These are phyloP conservation scores for Suillus occidentalis DNA, from an alignment of 768 basidiomycete species.

Conservation along the genomic window DNA sequence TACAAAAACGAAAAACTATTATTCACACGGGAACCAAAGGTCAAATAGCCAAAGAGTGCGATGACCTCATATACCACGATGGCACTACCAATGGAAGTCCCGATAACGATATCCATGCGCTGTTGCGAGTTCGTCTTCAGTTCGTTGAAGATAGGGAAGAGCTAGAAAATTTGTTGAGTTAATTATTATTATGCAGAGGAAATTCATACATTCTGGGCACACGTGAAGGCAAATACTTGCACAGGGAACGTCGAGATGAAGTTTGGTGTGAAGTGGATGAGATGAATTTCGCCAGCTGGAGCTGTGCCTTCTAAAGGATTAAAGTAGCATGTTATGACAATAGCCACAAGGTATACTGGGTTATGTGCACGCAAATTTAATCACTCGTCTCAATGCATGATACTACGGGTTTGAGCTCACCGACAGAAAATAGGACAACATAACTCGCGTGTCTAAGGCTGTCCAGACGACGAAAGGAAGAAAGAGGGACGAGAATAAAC, in stretches of 20 bases:
- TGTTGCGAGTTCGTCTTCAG: conserved; percentile 75
- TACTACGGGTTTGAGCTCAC: conserved; percentile 44
- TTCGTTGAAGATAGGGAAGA: conserved; percentile 95
- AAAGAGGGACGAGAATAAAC: conserved; percentile 73
- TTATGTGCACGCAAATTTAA: background rate
- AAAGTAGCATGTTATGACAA: conserved; percentile 82
- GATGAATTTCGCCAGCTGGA: conserved; percentile 62
- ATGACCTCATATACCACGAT: conserved; percentile 86
- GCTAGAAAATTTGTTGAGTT: conserved; percentile 39
- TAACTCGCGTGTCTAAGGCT: conserved; percentile 90
- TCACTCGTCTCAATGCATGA: background rate
- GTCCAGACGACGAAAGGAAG: conserved; percentile 81
- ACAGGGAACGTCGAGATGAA: conserved; percentile 90
- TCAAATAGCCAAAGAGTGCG: conserved; percentile 86
- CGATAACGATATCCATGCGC: conserved; percentile 87
- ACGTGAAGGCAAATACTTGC: conserved; percentile 91
- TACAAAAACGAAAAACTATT: background rate
- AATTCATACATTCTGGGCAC: conserved; percentile 80
- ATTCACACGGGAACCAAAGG: conserved; percentile 82
- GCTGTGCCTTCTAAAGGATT: conserved; percentile 66
- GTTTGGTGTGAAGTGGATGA: conserved; percentile 71
- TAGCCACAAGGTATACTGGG: conserved; percentile 73
- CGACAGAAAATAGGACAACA: conserved; percentile 86
- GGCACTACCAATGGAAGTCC: conserved; percentile 82
- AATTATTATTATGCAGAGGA: conserved; percentile 6